Conservation (phyloP, 306 rosid species). For the barrel medic (Medicago truncatula) region MtrunA17r5.0-ANR NC_053042.1:42764501-42765000, state of each 20-base stretch:
- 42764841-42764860: background rate
- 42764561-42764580: background rate
- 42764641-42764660: background rate
- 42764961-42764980: background rate
- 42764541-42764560: slow-evolving; percentile 20
- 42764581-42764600: slow-evolving; percentile 26
- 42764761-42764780: background rate
- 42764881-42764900: slow-evolving; percentile 1
- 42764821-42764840: slow-evolving; percentile 18
- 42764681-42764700: slow-evolving; percentile 20
- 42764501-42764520: slow-evolving; percentile 52
- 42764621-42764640: background rate
- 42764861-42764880: background rate
- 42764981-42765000: background rate
- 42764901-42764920: slow-evolving; percentile 17
- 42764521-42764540: background rate
- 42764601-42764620: background rate
- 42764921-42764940: background rate
- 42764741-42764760: background rate
- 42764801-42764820: slow-evolving; percentile 19
- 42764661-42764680: background rate
- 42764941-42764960: background rate
- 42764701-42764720: background rate
- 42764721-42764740: background rate
- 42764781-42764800: slow-evolving; percentile 4